Evolutionary conservation across 2,329 filamentous ascomycete genomes (phyloP), one percentile per base, ranked within the genome.

Genomic region (Hypoxylon rubiginosum): DNA sequence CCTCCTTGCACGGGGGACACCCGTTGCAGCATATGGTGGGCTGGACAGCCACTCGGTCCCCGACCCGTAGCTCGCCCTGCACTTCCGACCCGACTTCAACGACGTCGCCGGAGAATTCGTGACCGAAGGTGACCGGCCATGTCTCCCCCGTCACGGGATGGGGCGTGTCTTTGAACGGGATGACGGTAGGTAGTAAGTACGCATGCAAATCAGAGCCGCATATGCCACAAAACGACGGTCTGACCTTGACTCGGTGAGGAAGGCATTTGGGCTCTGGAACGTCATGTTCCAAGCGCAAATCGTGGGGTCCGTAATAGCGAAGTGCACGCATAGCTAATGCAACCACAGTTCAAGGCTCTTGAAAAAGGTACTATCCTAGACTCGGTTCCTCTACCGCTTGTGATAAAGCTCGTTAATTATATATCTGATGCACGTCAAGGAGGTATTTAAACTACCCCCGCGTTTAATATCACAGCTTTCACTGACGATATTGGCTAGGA

Each of bases 21-120:
- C 78, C 78, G 2, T 83, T 81, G 74, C 88, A 89, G 63, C 81
- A 86, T 51, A 90, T 81, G 10, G 84, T 88, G 1, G 89, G 89
- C 67, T 88, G 86, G 3, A 91, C 81, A 4, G 83, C 86, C 17
- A 90, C 88, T 17, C 81, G 78, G 66, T 91, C 84, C 1, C 88
- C 88, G 1, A 84, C 74, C 46, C 82, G 79, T 51, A 90, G 78
- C 9, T 74, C 74, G 0, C 72, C 76, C 19, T 19, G 26, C 1
- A 88, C 83, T 0, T 78, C 81, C 0, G 79, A 72, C 0, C 88
- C 88, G n/a, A 91, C 78, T 68, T 89, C 86, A 10, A 83, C 81
- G 32, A 91, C 80, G 1, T 83, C 82, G 10, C 89, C 89, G 3
- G 83, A 86, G 75, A 91, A 89, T 73, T 91, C 90, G 72, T 91